These are phyloP conservation scores for Niveomyces coronatus DNA, from an alignment of 2,329 filamentous ascomycete genomes.

Conservation along the genomic window DNA sequence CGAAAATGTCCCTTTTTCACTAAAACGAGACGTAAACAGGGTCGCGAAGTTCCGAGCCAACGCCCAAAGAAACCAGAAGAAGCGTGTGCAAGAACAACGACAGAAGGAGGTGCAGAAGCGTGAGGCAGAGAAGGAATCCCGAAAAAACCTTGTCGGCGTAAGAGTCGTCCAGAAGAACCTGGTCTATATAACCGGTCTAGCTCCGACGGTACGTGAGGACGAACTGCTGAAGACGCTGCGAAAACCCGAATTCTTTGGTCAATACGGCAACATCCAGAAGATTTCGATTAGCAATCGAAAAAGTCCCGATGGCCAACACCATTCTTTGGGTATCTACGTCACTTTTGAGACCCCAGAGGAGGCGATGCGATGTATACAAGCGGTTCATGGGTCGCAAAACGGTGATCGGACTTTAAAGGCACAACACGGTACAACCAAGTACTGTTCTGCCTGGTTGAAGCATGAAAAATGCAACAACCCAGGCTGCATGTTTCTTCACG, in stretches of 20 bases:
- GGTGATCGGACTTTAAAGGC: constrained; percentile 76
- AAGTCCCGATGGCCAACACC: constrained; percentile 61
- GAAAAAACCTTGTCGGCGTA: constrained; percentile 91
- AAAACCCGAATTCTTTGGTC: constrained; percentile 88
- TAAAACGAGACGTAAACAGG: constrained; percentile 28
- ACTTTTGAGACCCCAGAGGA: constrained; percentile 90
- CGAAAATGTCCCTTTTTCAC: neutral
- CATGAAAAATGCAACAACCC: constrained; percentile 92
- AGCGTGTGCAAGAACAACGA: constrained; percentile 67
- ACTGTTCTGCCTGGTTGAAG: constrained; percentile 92
- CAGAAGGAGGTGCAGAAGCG: constrained; percentile 95
- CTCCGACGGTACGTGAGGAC: constrained; percentile 84
- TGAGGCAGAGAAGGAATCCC: constrained; percentile 88
- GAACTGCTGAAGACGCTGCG: constrained; percentile 83
- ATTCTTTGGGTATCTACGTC: constrained; percentile 95
- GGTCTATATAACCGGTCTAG: constrained; percentile 93
- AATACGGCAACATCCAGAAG: constrained; percentile 97
- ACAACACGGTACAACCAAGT: constrained; percentile 84
- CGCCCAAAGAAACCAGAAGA: constrained; percentile 85
- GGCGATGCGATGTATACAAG: constrained; percentile 78
- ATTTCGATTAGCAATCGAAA: constrained; percentile 97
- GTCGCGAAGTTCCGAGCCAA: constrained; percentile 66
- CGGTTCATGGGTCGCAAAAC: constrained; percentile 87
- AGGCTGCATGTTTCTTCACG: constrained; percentile 96
- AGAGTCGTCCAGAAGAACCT: constrained; percentile 97